Base-by-base conservation (phyloP, 2,329 filamentous ascomycete species). In the Sclerotinia borealis region DNA sequence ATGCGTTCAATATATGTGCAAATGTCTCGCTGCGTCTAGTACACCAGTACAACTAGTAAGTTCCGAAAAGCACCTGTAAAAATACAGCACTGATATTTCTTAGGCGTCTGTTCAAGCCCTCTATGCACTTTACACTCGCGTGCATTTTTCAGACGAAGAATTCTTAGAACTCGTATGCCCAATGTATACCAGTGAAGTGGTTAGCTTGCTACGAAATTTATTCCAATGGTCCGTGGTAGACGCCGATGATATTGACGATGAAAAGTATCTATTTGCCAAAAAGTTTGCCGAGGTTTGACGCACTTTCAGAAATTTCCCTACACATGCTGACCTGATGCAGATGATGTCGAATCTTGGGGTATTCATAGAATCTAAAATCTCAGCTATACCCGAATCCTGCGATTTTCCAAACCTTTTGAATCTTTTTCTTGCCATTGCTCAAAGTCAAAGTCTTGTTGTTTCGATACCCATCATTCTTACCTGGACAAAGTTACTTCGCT, bases 391-490 rank as follows among this genome's bases (percentile, higher is more conserved):
- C 64, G 81, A 76, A 74, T 80, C 81, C 41, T 79, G 87, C 61
- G 88, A 95, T 72, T 80, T 93, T 15, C 81, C 86, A 39, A 86
- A 85, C 6, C 91, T 98, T 69, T 83, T 98, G 64, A 85, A 89
- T 56, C 85, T 99, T 62, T 82, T 97, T 51, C 84, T 93, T 65
- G 81, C 85, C 62, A 88, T 97, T 60, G 85, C 93, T 62, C 90
- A 90, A 69, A 92, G 91, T 75, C 87, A 90, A 71, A 98, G 95
- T 74, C 82, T 99, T 63, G 88, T 95, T 50, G 88, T 99, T 22
- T 97, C 95, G 2, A 97, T 98, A 70, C 93, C 95, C 2, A 87
- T 96, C 11, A 81, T 99, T 50, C 90, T 96, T 70, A 89, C 90
- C 27, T 98, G 93, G 92, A 92, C 90, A 10, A 90, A 89, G 68